A percentile compares a stretch with the other conserved stretches of the same genome.
These are phyloP conservation scores for Hortiboletus campestris DNA, from an alignment of 768 basidiomycete genomes.

Conservation along the genomic window DNA sequence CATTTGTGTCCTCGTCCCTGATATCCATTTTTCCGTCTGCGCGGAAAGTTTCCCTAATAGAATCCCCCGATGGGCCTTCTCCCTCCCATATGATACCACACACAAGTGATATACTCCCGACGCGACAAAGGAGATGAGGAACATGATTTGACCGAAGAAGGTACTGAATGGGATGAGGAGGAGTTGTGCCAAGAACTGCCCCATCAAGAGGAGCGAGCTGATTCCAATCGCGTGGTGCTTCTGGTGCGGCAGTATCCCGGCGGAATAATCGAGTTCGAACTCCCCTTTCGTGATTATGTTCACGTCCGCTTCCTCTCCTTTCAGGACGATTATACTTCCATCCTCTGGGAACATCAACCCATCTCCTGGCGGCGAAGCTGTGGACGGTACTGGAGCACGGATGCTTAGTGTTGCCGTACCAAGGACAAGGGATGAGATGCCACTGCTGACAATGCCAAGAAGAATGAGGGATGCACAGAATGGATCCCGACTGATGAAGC, in stretches of 20 bases:
- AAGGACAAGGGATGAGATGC: constrained; percentile 27
- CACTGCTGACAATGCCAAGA: constrained; percentile 31
- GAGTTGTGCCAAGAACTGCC: constrained; percentile 32
- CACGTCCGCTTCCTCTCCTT: constrained; percentile 29
- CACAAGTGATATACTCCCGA: constrained; percentile 35
- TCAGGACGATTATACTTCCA: constrained; percentile 24
- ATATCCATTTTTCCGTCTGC: constrained; percentile 9
- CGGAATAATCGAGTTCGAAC: constrained; percentile 29
- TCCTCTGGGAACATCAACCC: constrained; percentile 25
- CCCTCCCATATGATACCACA: constrained; percentile 32
- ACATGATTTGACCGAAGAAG: constrained; percentile 34
- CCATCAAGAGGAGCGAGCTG: constrained; percentile 25
- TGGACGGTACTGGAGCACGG: constrained; percentile 22
- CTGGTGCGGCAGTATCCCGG: background rate
- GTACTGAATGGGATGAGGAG: constrained; percentile 29
- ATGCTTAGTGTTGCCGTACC: constrained; percentile 28
- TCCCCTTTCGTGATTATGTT: constrained; percentile 32
- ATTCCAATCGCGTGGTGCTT: constrained; percentile 19
- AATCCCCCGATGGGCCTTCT: constrained; percentile 16
- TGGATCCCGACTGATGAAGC: constrained; percentile 20
- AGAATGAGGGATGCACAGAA: constrained; percentile 31
- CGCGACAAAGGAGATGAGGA: constrained; percentile 26
- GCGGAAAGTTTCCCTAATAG: constrained; percentile 13
- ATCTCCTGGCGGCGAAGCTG: constrained; percentile 28
- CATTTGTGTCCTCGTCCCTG: constrained; percentile 30